Conservation (phyloP, 225 moss, liverwort and hornwort genomes). For the Sphagnum contortum region DNA sequence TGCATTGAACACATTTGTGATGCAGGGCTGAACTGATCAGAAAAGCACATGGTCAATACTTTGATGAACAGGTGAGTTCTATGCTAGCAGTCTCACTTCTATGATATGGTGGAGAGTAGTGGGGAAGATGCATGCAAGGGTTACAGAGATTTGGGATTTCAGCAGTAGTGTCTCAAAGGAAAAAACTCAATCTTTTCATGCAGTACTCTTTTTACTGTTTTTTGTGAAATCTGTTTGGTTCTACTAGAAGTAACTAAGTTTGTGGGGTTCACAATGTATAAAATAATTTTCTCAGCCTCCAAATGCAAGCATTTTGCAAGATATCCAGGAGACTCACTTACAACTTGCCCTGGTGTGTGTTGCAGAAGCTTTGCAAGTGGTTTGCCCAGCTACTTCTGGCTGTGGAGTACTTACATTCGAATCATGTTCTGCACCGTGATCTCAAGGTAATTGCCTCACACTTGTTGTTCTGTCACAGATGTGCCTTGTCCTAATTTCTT, state of each 20-base stretch:
- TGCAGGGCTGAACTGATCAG: slow-evolving; percentile 62
- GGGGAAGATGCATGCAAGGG: too few species aligned
- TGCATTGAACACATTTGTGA: not conserved
- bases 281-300: not conserved
- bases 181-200: too few species aligned
- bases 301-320: not conserved
- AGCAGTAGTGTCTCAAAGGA: not conserved
- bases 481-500: too few species aligned
- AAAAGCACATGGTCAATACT: slow-evolving; percentile 58
- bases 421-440: slow-evolving; percentile 62
- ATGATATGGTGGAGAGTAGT: too few species aligned
- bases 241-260: too few species aligned
- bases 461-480: too few species aligned
- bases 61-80: slow-evolving; percentile 44
- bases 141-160: not conserved
- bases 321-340: too few species aligned
- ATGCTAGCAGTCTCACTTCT: too few species aligned
- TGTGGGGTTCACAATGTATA: too few species aligned
- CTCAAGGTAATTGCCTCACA: slow-evolving; percentile 28
- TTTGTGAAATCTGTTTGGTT: too few species aligned
- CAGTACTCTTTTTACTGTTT: too few species aligned
- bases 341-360: not conserved
- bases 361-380: slow-evolving; percentile 55
- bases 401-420: slow-evolving; percentile 65
- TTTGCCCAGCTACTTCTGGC: slow-evolving; percentile 59